phyloP scores from a whole-genome alignment of 1,139 yeast genomes.

The Yamadazyma dushanensis region DNA sequence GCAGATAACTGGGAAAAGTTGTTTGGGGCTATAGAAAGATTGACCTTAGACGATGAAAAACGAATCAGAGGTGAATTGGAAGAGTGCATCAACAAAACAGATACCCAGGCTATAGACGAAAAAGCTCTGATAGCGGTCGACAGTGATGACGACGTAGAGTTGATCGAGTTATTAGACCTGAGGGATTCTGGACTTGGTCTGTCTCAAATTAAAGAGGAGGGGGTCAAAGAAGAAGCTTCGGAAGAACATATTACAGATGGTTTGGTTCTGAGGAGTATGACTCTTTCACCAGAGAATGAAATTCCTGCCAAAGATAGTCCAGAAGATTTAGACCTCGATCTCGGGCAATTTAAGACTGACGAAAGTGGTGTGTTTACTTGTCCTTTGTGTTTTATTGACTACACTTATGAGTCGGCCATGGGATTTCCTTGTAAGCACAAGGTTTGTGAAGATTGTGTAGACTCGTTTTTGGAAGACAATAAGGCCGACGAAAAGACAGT shows the following conservation, averaged over 20 bases:
- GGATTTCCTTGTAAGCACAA: conserved; percentile 68
- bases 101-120: not conserved
- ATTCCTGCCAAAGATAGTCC: not conserved
- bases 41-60: conserved; percentile 16
- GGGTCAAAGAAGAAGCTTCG: not conserved
- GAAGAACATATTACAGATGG: too few species aligned
- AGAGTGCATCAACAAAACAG: not conserved
- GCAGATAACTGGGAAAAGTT: conserved; percentile 5
- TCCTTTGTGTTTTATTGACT: conserved; percentile 65
- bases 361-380: conserved; percentile 48
- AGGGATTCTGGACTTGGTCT: too few species aligned
- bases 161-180: conserved; percentile 6
- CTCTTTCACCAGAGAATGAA: too few species aligned
- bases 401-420: conserved; percentile 30
- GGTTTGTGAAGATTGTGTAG: conserved; percentile 63
- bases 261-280: too few species aligned
- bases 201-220: not conserved
- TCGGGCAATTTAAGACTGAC: conserved; percentile 3
- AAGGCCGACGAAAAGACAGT: conserved; percentile 40
- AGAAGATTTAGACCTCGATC: conserved; percentile 1
- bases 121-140: not conserved
- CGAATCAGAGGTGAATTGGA: conserved; percentile 16
- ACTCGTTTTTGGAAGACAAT: conserved; percentile 47
- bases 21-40: conserved; percentile 9
- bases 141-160: conserved; percentile 7